phyloP scores from a whole-genome alignment of 805 yeast genomes.

The Lipomyces japonicus region DNA sequence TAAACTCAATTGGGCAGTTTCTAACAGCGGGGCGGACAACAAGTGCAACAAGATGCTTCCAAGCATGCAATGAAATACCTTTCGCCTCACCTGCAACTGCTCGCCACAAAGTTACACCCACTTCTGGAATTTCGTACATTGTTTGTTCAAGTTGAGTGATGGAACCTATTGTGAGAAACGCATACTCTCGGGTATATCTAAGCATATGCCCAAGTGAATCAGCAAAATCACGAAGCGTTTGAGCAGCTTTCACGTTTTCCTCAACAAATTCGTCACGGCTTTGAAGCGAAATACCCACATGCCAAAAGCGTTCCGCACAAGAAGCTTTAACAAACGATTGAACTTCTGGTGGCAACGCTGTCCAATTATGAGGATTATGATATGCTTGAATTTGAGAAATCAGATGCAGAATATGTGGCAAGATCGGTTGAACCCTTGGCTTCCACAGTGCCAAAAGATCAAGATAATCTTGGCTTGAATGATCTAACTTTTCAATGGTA shows the following conservation, averaged over 20 bases:
- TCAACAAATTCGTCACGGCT: constrained; percentile 90
- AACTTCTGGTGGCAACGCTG: constrained; percentile 78
- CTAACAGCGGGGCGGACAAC: constrained; percentile 82
- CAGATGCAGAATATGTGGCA: constrained; percentile 85
- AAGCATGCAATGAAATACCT: constrained; percentile 89
- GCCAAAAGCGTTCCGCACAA: constrained; percentile 95
- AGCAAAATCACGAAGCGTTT: constrained; percentile 92
- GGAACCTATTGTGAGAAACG: constrained; percentile 83
- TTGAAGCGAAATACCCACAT: constrained; percentile 92
- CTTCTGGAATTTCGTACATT: constrained; percentile 76
- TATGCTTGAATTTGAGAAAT: constrained; percentile 89
- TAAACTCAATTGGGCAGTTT: constrained; percentile 74
- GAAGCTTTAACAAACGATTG: constrained; percentile 88
- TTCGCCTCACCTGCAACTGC: constrained; percentile 80
- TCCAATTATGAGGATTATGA: constrained; percentile 92
- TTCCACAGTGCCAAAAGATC: constrained; percentile 77
- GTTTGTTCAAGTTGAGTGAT: constrained; percentile 87
- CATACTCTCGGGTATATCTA: constrained; percentile 93
- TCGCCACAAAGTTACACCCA: constrained; percentile 72
- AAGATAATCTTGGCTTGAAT: constrained; percentile 68
- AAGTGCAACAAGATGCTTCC: constrained; percentile 94
- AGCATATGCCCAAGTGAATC: constrained; percentile 96
- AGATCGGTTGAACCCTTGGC: constrained; percentile 85
- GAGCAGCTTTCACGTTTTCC: constrained; percentile 90
- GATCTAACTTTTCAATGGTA: constrained; percentile 85